Base-by-base conservation (phyloP, 305 asterid species). In the Solanum hybrid region DNA sequence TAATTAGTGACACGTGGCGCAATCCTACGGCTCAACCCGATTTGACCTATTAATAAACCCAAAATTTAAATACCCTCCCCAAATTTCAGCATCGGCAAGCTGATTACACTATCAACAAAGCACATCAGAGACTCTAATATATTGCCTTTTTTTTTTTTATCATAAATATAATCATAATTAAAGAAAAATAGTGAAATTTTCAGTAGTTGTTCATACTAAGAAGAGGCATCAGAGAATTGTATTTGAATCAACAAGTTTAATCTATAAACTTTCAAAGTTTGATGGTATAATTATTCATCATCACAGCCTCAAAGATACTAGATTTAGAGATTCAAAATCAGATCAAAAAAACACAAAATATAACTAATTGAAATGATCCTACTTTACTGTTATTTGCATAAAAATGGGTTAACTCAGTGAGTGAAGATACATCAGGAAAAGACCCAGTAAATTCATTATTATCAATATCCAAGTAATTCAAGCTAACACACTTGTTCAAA, bases 381-480 rank as follows among this genome's bases (percentile, higher is more conserved):
- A 12, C 57, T 42, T 29, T 2, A 29, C 29, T 97, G 37, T 4
- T 14, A 74, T 97, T 96, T 75, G 94, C 93, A 92, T 95, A 93
- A 90, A 97, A 92, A 46, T 90, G 89, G 8, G 88, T 89, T 85
- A 96, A 88, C 18, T 93, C 92, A 29, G 4, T 89, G 3, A 97
- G 61, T 0, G 90, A n/a, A 8, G 94, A 93, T 2, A 97, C 89
- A 28, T 93, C 94, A 10, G 98, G 99, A 39, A 96, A 92, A 1
- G 83, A 0, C 1, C 98, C 98, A 2, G 94, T 83, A 89, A 96
- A 96, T 1, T 77, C 35, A 80, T 94, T 96, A 92, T 93, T 93
- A 9, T 97, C 97, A 76, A 97, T 80, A 61, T 96, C 96, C 69
- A 96, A 89, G 90, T 93, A 95, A 81, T 85, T 93, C 28, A 96